Base-by-base conservation (phyloP, 2,329 filamentous ascomycete species). In the Onygenales sp. region DNA sequence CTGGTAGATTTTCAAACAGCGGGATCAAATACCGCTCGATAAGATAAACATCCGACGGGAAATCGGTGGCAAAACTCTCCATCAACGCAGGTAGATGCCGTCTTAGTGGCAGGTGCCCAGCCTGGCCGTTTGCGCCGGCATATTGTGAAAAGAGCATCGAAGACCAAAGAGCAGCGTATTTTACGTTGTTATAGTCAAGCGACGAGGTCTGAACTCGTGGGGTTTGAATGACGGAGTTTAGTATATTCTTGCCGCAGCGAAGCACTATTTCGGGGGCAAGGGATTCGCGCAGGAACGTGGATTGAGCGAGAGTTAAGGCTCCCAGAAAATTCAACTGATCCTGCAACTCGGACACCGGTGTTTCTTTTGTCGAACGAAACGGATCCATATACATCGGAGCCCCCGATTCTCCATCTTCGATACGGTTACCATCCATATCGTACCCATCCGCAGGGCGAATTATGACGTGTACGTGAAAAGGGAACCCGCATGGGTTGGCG, bases 381-480 rank as follows among this genome's bases (percentile, higher is more conserved):
- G 91, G 90, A 63, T 95, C 88, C 58, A 96, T 76, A 65, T 88
- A 94, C 81, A 95, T 92, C 46, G 76, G 74, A 54, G 78, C 74
- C 6, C 67, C 67, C 21, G 42, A 53, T 11, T 52, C 51, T 32
- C 54, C 43, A 13, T 50, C 53, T 36, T 58, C 53, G 10, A 68
- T 53, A 44, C 57, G 45, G 54, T 70, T 61, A 52, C 69, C 81
- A 63, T 89, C 80, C 49, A 90, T 70, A 34, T 83, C 82, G 60
- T 79, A 67, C 2, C 81, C 82, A 0, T 72, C 65, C 0, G 79
- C 77, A 4, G 86, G 79, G 49, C 80, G 76, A 10, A 97, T 82
- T 51, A 94, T 83, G 14, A 83, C 87, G 64, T 95, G 86, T 11
- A 95, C 88, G 65, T 96, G 90, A 58, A 83, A 87, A 3, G 92